These are phyloP conservation scores for Sphagnum fallax DNA, from an alignment of 228 moss, liverwort and hornwort genomes.

Conservation along the genomic window DNA sequence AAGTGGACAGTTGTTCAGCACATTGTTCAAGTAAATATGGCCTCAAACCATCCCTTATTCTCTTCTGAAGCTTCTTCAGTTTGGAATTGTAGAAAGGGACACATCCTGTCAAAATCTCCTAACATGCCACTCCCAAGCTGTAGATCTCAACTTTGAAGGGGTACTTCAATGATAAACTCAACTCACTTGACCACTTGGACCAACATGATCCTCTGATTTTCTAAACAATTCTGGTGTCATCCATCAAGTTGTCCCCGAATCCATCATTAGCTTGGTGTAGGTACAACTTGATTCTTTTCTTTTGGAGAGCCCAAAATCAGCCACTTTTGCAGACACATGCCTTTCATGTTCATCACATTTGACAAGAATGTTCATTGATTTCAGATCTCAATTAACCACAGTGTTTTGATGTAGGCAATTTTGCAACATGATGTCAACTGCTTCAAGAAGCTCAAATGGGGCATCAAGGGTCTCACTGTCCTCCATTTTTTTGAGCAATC, in stretches of 20 bases:
- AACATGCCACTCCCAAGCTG: slow-evolving; percentile 3
- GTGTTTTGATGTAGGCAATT: slow-evolving; percentile 8
- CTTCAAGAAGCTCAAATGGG: background rate
- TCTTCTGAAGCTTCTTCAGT: background rate
- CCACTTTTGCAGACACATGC: slow-evolving; percentile 13
- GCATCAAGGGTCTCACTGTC: background rate
- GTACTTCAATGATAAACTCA: background rate
- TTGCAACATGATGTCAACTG: slow-evolving; percentile 12
- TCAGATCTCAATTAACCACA: slow-evolving; percentile 7
- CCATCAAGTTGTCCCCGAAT: slow-evolving; percentile 6
- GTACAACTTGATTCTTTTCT: background rate
- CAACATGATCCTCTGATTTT: background rate
- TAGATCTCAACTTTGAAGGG: slow-evolving; percentile 7
- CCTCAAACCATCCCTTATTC: background rate
- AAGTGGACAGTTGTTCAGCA: background rate
- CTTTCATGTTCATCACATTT: slow-evolving; percentile 4
- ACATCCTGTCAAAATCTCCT: background rate
- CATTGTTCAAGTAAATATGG: slow-evolving; percentile 6
- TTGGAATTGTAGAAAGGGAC: background rate
- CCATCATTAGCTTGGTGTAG: slow-evolving; percentile 1
- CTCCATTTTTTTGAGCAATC: background rate
- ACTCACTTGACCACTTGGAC: background rate
- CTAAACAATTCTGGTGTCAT: background rate
- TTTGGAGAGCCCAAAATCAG: slow-evolving; percentile 13
- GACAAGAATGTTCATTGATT: slow-evolving; percentile 10